Evolutionary conservation across 352 stramenopile species (phyloP), one percentile per base, ranked within the genome.

Genomic region (Aphanomyces euteiches): DNA sequence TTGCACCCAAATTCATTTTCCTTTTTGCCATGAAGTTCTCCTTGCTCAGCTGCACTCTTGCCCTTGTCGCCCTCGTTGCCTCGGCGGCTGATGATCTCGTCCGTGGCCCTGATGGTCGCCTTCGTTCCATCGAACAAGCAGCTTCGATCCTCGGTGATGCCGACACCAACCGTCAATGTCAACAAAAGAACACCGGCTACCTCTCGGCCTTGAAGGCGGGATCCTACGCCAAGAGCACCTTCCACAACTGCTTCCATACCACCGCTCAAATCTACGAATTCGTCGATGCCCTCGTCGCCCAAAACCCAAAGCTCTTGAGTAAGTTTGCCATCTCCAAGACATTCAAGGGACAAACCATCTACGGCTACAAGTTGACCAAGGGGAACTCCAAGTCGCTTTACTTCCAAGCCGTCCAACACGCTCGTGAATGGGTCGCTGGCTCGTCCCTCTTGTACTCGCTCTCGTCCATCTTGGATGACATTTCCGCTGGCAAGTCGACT

Each of bases 321-420:
- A 79, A 77, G 73, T 76, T 80, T 60, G 56, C 63, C 39, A 65
- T 78, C 28, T 75, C 74, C 39, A 76, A 66, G 8, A 75, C 72
- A 13, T 21, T 64, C 45, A 57, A 77, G 59, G 74, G 74, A n/a
- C 66, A 66, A n/a, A 68, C 15, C 21, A 58, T 58, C 50, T 58
- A 58, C 36, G 61, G 63, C 8, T 79, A 79, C 74, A 79, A 73
- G 74, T 56, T 79, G 63, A 75, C 72, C 19, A 79, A 77, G 0
- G 59, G 65, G 3, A 73, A 65, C 60, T 88, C 87, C 72, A 74
- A 72, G 37, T 60, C 60, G 37, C 57, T 79, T 6, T 79, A 77
- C 66, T 66, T 77, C 43, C 72, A 79, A 45, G 72, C 71, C 36
- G 56, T 77, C 36, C 74, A 77, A 66, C 74, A 79, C 66, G 72